Conservation (phyloP, 164 flowering plant genomes). For the Vitis rotundifolia region DNA sequence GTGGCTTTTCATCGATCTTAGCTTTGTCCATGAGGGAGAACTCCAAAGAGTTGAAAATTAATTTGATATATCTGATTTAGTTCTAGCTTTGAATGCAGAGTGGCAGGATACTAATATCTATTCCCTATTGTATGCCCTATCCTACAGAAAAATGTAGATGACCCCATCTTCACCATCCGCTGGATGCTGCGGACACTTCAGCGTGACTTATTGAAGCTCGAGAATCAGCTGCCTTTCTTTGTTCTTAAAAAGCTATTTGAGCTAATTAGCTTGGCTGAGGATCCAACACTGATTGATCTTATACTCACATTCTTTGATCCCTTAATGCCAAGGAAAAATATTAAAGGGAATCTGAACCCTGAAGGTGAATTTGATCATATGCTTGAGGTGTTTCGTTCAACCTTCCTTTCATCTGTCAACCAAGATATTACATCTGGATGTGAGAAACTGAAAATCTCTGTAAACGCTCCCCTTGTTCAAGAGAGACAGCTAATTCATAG, state of each 20-base stretch:
- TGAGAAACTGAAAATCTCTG: neutral
- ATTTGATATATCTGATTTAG: too few species aligned
- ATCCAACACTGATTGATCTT: slow-evolving; percentile 19
- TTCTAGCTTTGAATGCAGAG: too few species aligned
- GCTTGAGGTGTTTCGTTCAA: slow-evolving; percentile 15
- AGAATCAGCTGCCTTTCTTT: slow-evolving; percentile 38
- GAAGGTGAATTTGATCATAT: neutral
- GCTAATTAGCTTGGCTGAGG: slow-evolving; percentile 7
- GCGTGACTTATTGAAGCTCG: slow-evolving; percentile 36
- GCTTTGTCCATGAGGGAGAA: too few species aligned
- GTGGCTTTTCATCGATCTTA: too few species aligned
- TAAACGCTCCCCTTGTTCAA: slow-evolving; percentile 5
- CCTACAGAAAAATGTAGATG: slow-evolving; percentile 13
- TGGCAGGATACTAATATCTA: neutral
- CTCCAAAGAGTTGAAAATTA: too few species aligned
- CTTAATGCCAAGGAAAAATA: slow-evolving; percentile 12
- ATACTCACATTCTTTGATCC: slow-evolving; percentile 28
- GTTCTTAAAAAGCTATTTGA: slow-evolving; percentile 19
- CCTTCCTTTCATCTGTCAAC: slow-evolving; percentile 17
- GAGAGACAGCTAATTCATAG: slow-evolving; percentile 17
- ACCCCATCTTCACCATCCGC: slow-evolving; percentile 21
- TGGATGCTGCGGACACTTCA: slow-evolving; percentile 34
- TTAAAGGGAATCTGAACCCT: neutral
- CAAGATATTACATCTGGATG: slow-evolving; percentile 1
- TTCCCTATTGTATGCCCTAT: neutral